Percentiles rank a stretch among this genome's conserved stretches.
Evolutionary conservation across 257 asterid species (phyloP).

Genomic region (Solanum habrochaites): DNA sequence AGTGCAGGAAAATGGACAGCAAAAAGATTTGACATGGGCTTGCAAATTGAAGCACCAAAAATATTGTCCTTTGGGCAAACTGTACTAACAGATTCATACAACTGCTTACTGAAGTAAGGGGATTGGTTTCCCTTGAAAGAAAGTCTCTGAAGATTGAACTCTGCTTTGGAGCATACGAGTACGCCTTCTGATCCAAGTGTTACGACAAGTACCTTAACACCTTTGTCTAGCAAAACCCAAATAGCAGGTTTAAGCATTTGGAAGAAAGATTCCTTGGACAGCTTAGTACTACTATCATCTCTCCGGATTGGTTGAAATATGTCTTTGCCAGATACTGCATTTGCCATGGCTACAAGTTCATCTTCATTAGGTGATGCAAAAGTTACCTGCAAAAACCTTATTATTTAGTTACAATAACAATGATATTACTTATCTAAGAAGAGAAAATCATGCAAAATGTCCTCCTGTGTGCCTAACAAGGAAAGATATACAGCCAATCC

Average conservation of each 20-base stretch:
- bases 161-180: slow-evolving; percentile 52
- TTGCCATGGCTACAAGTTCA: slow-evolving; percentile 94
- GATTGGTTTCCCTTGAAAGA: slow-evolving; percentile 4
- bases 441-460: background rate
- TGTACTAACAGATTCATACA: slow-evolving; percentile 33
- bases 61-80: slow-evolving; percentile 34
- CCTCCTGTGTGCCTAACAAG: background rate
- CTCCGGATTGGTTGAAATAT: slow-evolving; percentile 32
- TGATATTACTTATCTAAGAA: background rate
- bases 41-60: slow-evolving; percentile 12
- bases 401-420: background rate
- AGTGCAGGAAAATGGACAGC: slow-evolving; percentile 78
- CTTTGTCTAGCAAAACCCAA: slow-evolving; percentile 63
- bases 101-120: slow-evolving; percentile 20
- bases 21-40: slow-evolving; percentile 8
- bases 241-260: slow-evolving; percentile 66
- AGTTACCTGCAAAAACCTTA: slow-evolving; percentile 38
- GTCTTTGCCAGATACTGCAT: slow-evolving; percentile 38
- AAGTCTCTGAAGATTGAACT: slow-evolving; percentile 14
- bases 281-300: slow-evolving; percentile 4
- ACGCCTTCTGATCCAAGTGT: slow-evolving; percentile 80
- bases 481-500: background rate
- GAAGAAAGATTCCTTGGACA: slow-evolving; percentile 37
- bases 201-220: slow-evolving; percentile 59
- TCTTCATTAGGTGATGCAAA: slow-evolving; percentile 89